Evolutionary conservation across 345 rosid genomes (phyloP).

Genomic region (Cardamine occulta): DNA sequence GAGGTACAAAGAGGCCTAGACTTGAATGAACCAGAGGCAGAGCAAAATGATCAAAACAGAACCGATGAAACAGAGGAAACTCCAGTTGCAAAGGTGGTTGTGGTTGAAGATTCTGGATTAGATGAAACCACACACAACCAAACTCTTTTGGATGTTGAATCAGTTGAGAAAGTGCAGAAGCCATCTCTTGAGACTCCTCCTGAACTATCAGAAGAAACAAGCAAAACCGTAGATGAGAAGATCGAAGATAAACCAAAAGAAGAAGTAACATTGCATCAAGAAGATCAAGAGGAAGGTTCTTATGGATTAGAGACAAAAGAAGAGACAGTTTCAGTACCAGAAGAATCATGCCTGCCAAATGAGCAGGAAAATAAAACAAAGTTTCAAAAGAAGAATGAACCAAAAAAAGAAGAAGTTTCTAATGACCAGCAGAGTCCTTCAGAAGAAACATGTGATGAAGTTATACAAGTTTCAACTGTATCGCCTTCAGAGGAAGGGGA

Average conservation of each 20-base stretch:
- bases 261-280: conserved; percentile 14
- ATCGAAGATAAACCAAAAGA: conserved; percentile 18
- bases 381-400: conserved; percentile 28
- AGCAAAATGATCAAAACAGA: conserved; percentile 23
- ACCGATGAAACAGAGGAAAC: neutral
- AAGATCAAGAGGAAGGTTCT: conserved; percentile 20
- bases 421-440: conserved; percentile 17
- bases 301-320: conserved; percentile 10
- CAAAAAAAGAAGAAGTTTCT: conserved; percentile 1
- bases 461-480: conserved; percentile 10
- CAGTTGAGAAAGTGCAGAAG: conserved; percentile 1
- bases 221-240: conserved; percentile 20
- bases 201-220: conserved; percentile 37
- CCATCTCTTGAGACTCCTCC: neutral
- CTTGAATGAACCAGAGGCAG: conserved; percentile 13
- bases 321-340: conserved; percentile 19
- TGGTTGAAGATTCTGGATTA: neutral
- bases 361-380: conserved; percentile 11
- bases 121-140: neutral
- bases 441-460: conserved; percentile 22
- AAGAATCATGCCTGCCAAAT: conserved; percentile 12
- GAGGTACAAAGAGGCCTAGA: conserved; percentile 26
- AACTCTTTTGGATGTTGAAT: neutral
- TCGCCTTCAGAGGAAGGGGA: conserved; percentile 2
- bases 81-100: neutral